Evolutionary conservation across 2,329 filamentous ascomycete species (phyloP), one percentile per base, ranked within the genome.

Genomic region (Elsinoe batatas): DNA sequence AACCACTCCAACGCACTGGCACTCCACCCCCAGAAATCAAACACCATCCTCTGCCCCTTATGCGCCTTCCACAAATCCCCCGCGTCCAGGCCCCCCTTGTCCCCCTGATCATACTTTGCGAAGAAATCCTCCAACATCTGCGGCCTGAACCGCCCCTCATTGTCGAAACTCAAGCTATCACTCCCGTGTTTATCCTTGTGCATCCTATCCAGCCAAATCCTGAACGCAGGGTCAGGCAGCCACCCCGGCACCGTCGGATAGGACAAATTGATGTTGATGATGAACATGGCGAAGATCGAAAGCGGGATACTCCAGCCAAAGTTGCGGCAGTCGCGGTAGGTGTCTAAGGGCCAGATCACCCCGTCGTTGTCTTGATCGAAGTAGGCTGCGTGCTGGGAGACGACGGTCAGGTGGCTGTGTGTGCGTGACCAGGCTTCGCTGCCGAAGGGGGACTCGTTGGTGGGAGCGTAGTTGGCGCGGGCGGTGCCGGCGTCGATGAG

Each of bases 381-480:
- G 68, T 77, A 80, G 18, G 68, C 67, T 61, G 72, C 71, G 63
- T 80, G 78, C 61, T 80, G 77, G 61, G 79, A 75, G 2, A 80
- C 69, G 11, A 79, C 65, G 3, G 69, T 70, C 60, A 75, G 66
- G 54, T 74, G 64, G 0, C 67, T 58, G 59, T 76, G 69, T 0
- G 65, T 61, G 18, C 61, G 57, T 2, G 69, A 65, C 65, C 71
- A 76, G 54, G 67, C 62, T 40, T 64, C 62, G 0, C 73, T 76
- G 35, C 74, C 74, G 56, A 74, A 58, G 1, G 74, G 74, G 10
- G 61, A 58, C 54, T 72, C 67, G 5, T 63, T 58, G 7, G 71
- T 69, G 2, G 71, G 65, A 15, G 74, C 74, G 47, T 71, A 57
- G 51, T 71, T 75, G 20, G 67, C 73, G 54, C 73, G 67, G 2